Evolutionary conservation across 2,329 filamentous ascomycete genomes (phyloP).

Genomic region (Exophiala xenobiotica): DNA sequence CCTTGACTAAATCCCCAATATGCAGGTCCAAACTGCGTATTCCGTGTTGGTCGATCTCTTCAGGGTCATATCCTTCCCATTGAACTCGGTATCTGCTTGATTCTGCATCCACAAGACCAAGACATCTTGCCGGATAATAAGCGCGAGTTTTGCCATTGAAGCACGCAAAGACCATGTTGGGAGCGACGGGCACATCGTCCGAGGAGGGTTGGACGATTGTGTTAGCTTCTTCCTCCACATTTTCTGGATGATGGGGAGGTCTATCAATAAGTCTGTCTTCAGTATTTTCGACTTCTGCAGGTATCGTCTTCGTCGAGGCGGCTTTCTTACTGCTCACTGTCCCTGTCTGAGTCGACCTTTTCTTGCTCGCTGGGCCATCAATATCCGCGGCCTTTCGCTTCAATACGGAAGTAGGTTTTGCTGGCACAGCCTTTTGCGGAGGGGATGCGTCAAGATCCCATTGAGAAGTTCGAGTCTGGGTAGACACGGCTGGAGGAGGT

Average conservation of each 20-base stretch:
- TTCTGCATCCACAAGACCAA: slow-evolving; percentile 45
- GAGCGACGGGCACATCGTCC: slow-evolving; percentile 36
- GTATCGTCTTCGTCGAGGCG: not conserved
- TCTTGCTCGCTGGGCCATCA: slow-evolving; percentile 3
- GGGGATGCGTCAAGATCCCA: slow-evolving; percentile 45
- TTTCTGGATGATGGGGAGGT: not conserved
- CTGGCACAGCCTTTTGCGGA: slow-evolving; percentile 18
- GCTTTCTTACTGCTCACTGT: not conserved
- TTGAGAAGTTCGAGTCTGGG: slow-evolving; percentile 41
- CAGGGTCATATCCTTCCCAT: slow-evolving; percentile 45
- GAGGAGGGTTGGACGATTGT: not conserved
- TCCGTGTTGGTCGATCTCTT: slow-evolving; percentile 41
- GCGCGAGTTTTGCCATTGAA: slow-evolving; percentile 56
- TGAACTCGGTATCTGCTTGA: slow-evolving; percentile 46
- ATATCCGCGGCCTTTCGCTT: slow-evolving; percentile 14
- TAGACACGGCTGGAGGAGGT: slow-evolving; percentile 38
- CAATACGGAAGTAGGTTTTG: slow-evolving; percentile 2
- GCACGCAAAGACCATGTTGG: slow-evolving; percentile 57
- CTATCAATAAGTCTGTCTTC: not conserved
- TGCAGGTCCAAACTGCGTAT: slow-evolving; percentile 47
- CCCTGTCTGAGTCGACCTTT: not conserved
- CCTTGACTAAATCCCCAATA: slow-evolving; percentile 48
- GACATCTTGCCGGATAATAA: slow-evolving; percentile 62
- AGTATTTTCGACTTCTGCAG: not conserved
- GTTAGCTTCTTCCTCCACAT: slow-evolving; percentile 13